phyloP scores from a whole-genome alignment of 176 grass and related monocot genomes.

The Oryza brachyantha region DNA sequence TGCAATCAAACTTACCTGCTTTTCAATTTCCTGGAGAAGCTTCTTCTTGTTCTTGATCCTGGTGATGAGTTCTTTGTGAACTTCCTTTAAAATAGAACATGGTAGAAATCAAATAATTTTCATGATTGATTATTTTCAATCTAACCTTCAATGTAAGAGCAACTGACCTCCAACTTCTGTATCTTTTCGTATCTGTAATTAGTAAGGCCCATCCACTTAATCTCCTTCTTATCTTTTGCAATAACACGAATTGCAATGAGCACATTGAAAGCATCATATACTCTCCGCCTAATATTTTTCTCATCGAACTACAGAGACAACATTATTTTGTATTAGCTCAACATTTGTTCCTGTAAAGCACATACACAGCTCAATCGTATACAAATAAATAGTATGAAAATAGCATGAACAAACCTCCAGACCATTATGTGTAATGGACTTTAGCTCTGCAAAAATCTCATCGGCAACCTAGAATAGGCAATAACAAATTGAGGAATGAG shows the following conservation, averaged over 20 bases:
- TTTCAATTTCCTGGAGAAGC: conserved; percentile 77
- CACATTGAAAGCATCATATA: conserved; percentile 99
- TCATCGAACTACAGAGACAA: conserved; percentile 82
- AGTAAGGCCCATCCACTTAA: conserved; percentile 90
- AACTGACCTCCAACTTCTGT: conserved; percentile 69
- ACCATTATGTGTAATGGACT: conserved; percentile 42
- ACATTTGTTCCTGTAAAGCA: conserved; percentile 2
- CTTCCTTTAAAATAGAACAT: conserved; percentile 56
- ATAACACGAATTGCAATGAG: conserved; percentile 90
- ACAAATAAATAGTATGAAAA: conserved; percentile 15
- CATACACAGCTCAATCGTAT: conserved; percentile 11
- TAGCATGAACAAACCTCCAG: conserved; percentile 57
- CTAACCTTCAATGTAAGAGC: conserved; percentile 24
- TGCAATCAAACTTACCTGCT: conserved; percentile 68
- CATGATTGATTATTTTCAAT: not conserved
- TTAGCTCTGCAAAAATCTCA: conserved; percentile 83
- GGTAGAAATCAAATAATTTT: conserved; percentile 2
- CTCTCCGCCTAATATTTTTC: conserved; percentile 90
- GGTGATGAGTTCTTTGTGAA: conserved; percentile 42
- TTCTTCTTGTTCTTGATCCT: conserved; percentile 74
- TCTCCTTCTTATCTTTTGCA: conserved; percentile 89
- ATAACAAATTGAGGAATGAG: conserved; percentile 19
- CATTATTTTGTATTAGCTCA: conserved; percentile 16
- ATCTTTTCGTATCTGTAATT: conserved; percentile 58
- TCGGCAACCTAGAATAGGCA: conserved; percentile 72